phyloP scores from a whole-genome alignment of 345 rosid species.

The Trapa incisa region DNA sequence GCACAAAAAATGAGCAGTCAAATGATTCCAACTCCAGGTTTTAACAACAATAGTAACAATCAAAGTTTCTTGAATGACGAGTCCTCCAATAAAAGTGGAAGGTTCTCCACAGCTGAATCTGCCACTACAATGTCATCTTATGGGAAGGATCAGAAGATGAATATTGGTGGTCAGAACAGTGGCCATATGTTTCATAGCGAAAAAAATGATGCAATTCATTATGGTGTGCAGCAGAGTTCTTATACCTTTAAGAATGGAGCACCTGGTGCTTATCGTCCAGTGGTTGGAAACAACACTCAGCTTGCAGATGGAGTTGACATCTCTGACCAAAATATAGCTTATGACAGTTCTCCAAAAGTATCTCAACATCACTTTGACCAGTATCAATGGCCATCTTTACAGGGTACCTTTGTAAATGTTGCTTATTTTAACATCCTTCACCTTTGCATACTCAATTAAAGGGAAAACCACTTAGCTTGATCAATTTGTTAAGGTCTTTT shows the following conservation, averaged over 20 bases:
- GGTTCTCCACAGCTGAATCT: conserved; percentile 57
- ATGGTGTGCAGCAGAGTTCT: conserved; percentile 60
- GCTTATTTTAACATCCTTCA: neutral
- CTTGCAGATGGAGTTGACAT: conserved; percentile 35
- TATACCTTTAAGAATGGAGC: conserved; percentile 54
- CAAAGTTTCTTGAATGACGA: conserved; percentile 60
- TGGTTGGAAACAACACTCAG: conserved; percentile 40
- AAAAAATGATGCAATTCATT: conserved; percentile 41
- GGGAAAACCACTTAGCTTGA: neutral
- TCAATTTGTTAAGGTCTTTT: neutral
- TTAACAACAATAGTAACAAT: conserved; percentile 29
- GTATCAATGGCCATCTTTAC: conserved; percentile 51
- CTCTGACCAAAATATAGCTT: conserved; percentile 37
- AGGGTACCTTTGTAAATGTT: conserved; percentile 27
- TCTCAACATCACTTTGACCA: conserved; percentile 56
- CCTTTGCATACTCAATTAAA: neutral
- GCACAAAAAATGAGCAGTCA: conserved; percentile 53
- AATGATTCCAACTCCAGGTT: conserved; percentile 98
- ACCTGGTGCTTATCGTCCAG: conserved; percentile 47
- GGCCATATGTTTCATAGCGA: conserved; percentile 61
- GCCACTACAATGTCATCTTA: conserved; percentile 35
- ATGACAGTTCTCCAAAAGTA: conserved; percentile 46
- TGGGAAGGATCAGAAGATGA: conserved; percentile 60
- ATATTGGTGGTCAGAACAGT: conserved; percentile 48
- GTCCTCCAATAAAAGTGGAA: conserved; percentile 43